Evolutionary conservation across 2,329 filamentous ascomycete species (phyloP).

Genomic region (Lecanicillium sp.): DNA sequence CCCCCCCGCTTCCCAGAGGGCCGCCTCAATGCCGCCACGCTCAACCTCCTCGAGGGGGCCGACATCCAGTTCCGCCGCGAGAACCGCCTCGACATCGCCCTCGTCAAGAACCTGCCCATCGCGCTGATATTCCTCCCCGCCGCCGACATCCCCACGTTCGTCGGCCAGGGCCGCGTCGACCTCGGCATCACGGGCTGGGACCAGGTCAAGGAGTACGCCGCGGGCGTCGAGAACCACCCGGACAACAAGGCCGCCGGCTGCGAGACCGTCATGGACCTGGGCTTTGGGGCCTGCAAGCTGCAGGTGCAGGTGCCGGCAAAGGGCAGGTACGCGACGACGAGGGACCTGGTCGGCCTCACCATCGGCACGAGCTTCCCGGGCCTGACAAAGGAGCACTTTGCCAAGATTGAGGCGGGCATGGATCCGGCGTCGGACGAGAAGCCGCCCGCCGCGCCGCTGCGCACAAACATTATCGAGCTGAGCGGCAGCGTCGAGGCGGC

Average conservation of each 20-base stretch:
- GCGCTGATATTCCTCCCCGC: constrained; percentile 95
- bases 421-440: constrained; percentile 32
- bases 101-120: constrained; percentile 94
- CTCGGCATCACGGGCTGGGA: constrained; percentile 92
- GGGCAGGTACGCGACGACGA: constrained; percentile 61
- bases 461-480: constrained; percentile 87
- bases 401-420: constrained; percentile 59
- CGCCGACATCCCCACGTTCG: constrained; percentile 94
- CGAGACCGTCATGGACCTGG: constrained; percentile 82
- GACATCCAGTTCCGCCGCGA: constrained; percentile 97
- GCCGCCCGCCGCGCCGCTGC: constrained; percentile 47
- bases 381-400: constrained; percentile 78
- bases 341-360: constrained; percentile 83
- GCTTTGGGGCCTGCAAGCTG: constrained; percentile 84
- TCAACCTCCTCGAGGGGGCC: constrained; percentile 86
- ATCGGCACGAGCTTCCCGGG: constrained; percentile 94
- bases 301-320: constrained; percentile 96
- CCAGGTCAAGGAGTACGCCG: constrained; percentile 81
- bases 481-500: constrained; percentile 96
- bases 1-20: constrained; percentile 58
- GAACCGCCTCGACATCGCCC: constrained; percentile 90
- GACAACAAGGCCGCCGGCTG: constrained; percentile 52
- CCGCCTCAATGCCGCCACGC: constrained; percentile 76
- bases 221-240: constrained; percentile 43
- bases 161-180: constrained; percentile 89